These are phyloP conservation scores for Erodium trifolium DNA, from an alignment of 441 rosid genomes.

Conservation along the genomic window DNA sequence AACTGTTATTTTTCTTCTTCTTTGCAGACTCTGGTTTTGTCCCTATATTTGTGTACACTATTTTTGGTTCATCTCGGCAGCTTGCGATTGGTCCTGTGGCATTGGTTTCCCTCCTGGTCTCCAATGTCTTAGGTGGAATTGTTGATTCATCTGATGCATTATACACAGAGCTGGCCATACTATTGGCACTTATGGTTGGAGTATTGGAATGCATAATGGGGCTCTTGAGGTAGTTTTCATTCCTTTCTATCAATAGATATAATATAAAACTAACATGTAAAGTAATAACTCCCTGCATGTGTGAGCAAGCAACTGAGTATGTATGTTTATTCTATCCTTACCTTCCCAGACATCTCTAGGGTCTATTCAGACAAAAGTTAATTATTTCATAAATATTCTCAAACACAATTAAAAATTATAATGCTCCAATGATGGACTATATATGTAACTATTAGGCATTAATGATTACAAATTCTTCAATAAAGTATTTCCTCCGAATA, in stretches of 20 bases:
- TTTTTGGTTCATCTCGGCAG: conserved; percentile 91
- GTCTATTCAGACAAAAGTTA: too few species aligned
- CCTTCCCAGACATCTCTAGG: too few species aligned
- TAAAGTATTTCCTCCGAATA: background rate
- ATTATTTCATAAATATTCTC: too few species aligned
- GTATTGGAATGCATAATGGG: conserved; percentile 81
- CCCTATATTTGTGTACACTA: conserved; percentile 73
- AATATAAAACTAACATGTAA: background rate
- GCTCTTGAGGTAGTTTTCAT: conserved; percentile 52
- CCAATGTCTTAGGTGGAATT: conserved; percentile 64
- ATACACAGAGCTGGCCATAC: conserved; percentile 81
- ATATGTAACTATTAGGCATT: background rate
- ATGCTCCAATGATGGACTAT: background rate
- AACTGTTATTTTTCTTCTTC: conserved; percentile 24
- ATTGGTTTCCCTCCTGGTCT: conserved; percentile 86
- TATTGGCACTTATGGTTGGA: conserved; percentile 86
- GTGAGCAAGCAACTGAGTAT: background rate
- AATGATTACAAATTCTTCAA: background rate
- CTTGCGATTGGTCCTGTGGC: conserved; percentile 97
- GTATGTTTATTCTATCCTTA: too few species aligned
- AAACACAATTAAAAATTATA: too few species aligned
- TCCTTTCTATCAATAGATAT: conserved; percentile 9
- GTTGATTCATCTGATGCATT: conserved; percentile 56
- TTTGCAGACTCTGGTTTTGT: conserved; percentile 73
- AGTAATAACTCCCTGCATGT: background rate